A percentile compares a stretch with the other conserved stretches of the same genome.
phyloP scores from a whole-genome alignment of 306 rosid genomes.

The Nissolia schottii region DNA sequence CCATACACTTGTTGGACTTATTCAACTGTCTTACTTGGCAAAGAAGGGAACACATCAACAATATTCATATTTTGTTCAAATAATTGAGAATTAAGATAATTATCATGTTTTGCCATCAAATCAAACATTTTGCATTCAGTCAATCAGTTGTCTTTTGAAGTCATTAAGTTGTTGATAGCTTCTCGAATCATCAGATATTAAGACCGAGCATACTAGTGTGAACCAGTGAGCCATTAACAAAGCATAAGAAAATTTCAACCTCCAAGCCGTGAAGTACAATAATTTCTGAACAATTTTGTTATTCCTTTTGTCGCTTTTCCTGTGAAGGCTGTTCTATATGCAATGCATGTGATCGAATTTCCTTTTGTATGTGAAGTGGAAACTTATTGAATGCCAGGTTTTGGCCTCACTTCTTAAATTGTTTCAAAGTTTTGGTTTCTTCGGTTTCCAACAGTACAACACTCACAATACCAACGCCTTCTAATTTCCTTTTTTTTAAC shows the following conservation, averaged over 20 bases:
- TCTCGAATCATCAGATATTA: slow-evolving; percentile 9
- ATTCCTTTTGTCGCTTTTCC: slow-evolving; percentile 12
- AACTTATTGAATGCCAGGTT: neutral
- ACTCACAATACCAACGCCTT: neutral
- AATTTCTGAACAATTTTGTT: neutral
- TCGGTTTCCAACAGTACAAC: neutral
- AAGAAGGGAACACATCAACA: neutral
- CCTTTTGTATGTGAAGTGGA: neutral
- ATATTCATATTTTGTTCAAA: slow-evolving; percentile 8
- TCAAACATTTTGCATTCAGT: slow-evolving; percentile 11
- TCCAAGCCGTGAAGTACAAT: neutral
- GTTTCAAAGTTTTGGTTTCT: neutral
- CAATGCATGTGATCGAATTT: slow-evolving; percentile 14
- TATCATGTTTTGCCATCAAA: neutral
- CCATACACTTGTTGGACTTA: neutral
- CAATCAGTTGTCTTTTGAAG: slow-evolving; percentile 15
- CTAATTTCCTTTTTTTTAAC: neutral
- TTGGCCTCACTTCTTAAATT: neutral
- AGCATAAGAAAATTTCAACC: slow-evolving; percentile 10
- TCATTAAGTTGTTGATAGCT: slow-evolving; percentile 24
- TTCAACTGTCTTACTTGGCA: slow-evolving; percentile 5
- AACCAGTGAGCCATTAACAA: neutral
- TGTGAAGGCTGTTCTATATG: neutral
- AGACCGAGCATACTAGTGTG: neutral
- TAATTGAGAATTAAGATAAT: neutral